These are phyloP conservation scores for Xerocomus cyaneibrunnescens DNA, from an alignment of 1,284 basidiomycete genomes.

Conservation along the genomic window DNA sequence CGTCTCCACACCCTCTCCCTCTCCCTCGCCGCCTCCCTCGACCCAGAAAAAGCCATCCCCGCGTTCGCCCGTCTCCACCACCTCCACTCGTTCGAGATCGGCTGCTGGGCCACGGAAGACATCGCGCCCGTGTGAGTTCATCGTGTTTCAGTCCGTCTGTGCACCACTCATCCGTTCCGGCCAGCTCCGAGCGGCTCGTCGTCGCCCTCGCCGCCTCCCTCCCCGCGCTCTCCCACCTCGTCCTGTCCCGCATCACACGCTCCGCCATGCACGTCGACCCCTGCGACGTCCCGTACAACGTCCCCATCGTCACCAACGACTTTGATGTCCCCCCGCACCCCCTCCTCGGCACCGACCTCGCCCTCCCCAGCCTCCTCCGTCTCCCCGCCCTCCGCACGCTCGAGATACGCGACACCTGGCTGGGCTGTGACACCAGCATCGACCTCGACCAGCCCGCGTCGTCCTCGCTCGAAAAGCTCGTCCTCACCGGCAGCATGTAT, in stretches of 20 bases:
- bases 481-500: conserved; percentile 36
- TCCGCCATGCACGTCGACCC: conserved; percentile 57
- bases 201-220: conserved; percentile 67
- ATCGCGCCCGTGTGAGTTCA: conserved; percentile 55
- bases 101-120: conserved; percentile 54
- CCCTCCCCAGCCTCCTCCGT: conserved; percentile 61
- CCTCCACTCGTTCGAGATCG: conserved; percentile 47
- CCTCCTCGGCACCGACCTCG: conserved; percentile 53
- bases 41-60: conserved; percentile 46
- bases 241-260: conserved; percentile 63
- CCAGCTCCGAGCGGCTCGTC: conserved; percentile 67
- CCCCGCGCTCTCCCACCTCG: conserved; percentile 53
- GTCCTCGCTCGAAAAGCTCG: conserved; percentile 18
- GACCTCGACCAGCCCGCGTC: conserved; percentile 1
- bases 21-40: conserved; percentile 51
- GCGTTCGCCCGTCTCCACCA: conserved; percentile 52
- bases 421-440: conserved; percentile 45
- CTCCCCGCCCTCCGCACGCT: conserved; percentile 61
- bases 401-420: conserved; percentile 65
- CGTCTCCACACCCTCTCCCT: conserved; percentile 53
- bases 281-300: conserved; percentile 35
- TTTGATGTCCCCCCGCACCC: conserved; percentile 62
- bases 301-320: conserved; percentile 61
- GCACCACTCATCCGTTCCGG: conserved; percentile 7
- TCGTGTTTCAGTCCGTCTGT: background rate